Base-by-base conservation (phyloP, 176 grass and related monocot species). In the Lolium perenne region DNA sequence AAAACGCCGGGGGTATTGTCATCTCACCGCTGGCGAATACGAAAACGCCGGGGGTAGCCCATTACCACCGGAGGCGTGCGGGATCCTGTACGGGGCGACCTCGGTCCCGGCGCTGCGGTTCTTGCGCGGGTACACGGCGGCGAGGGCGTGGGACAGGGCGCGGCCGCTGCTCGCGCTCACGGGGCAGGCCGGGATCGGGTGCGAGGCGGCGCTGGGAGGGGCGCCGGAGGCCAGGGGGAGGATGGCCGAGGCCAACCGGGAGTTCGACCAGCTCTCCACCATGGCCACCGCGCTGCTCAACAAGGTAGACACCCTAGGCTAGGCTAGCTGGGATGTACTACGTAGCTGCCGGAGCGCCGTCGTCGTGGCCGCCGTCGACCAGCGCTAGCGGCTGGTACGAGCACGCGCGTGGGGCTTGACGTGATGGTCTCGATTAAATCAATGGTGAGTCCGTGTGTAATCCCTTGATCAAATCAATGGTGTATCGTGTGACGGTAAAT, bases 11-110 rank as follows among this genome's bases (percentile, higher is more conserved):
- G n/a, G n/a, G n/a, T n/a, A n/a, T n/a, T n/a, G n/a, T n/a, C n/a
- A n/a, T n/a, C n/a, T n/a, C n/a, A n/a, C n/a, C n/a, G n/a, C n/a
- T n/a, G n/a, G n/a, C n/a, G n/a, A n/a, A n/a, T n/a, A n/a, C n/a
- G n/a, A n/a, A n/a, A n/a, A n/a, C n/a, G n/a, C n/a, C n/a, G n/a
- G n/a, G n/a, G n/a, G n/a, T n/a, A n/a, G n/a, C n/a, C n/a, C n/a
- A n/a, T n/a, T n/a, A n/a, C n/a, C n/a, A n/a, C n/a, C 87, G 69
- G 81, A 66, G 87, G 79, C 81, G 38, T 90, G 91, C 91, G 85
- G 78, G 17, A 84, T 85, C 56, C 85, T 89, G 32, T 93, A 90
- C 82, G 82, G 91, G 8, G 21, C 54, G 2, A 48, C 43, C 8
- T 93, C 82, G 22, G 87, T 84, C 8, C 81, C 76, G 43, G 85